Evolutionary conservation across 108 stramenopile genomes (phyloP).

Genomic region (Nitzschia sp.): DNA sequence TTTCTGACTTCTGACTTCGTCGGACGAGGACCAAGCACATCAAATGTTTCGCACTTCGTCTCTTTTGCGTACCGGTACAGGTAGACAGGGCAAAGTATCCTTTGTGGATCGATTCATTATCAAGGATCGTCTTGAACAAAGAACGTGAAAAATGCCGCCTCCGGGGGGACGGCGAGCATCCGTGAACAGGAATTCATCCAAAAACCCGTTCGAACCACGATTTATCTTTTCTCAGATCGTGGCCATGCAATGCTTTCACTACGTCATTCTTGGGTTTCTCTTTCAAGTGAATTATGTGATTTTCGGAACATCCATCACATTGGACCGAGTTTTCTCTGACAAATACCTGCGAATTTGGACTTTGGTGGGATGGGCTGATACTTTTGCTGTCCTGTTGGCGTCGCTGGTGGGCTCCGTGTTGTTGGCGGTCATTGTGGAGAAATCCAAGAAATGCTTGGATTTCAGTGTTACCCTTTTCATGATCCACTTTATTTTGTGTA

Average conservation of each 20-base stretch:
- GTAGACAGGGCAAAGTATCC: no score
- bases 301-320: constrained; percentile 59
- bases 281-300: constrained; percentile 74
- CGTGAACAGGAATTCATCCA: no score
- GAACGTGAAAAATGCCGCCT: no score
- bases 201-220: constrained; percentile 41
- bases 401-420: constrained; percentile 44
- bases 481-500: constrained; percentile 62
- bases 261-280: constrained; percentile 61
- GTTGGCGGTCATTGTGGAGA: constrained; percentile 51
- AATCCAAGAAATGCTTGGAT: constrained; percentile 82
- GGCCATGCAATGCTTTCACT: constrained; percentile 79
- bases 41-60: no score
- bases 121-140: no score
- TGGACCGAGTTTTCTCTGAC: constrained; percentile 82
- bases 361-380: constrained; percentile 67
- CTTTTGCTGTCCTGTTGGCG: constrained; percentile 58
- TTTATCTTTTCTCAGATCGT: constrained; percentile 65
- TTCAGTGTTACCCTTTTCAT: constrained; percentile 81
- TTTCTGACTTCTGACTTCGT: no score
- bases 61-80: no score
- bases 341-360: constrained; percentile 67
- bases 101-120: no score
- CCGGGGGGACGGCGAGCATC: no score
- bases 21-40: no score